Base-by-base conservation (phyloP, 495 filamentous ascomycete species). In the Daldinia vernicosa region DNA sequence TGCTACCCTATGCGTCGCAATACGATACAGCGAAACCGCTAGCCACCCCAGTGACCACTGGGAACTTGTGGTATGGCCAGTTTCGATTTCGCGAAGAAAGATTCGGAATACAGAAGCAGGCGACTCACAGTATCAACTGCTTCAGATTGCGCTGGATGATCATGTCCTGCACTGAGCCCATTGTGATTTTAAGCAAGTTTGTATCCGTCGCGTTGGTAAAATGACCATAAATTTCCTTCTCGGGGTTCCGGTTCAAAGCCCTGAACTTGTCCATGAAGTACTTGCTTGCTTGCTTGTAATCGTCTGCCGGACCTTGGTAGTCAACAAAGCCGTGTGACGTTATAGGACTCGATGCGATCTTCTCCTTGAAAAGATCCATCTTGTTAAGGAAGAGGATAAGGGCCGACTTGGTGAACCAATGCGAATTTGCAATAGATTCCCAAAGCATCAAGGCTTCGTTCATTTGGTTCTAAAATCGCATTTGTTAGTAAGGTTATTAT, bases 381-480 rank as follows among this genome's bases (percentile, higher is more conserved):
- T 99, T 99, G 89, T 99, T 99, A 63, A 99, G 85, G 84, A 99
- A 99, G 40, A 99, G 88, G 68, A 99, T 99, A 75, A 99, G 92
- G 17, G 95, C 91, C 45, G 95, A 97, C 71, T 92, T 92, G 73
- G 93, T 91, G 81, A 99, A 99, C 95, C 96, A 99, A 74, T 96
- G 91, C 24, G 94, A 97, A 76, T 98, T 98, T 76, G 93, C 93
- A 72, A 99, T 94, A 9, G 93, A 97, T 81, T 99, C 95, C 81
- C 97, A 99, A 17, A 99, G 87, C 89, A 97, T 98, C 66, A 99
- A 86, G 4, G 95, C 96, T 81, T 99, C 95, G 81, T 97, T 95
- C 95, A 99, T 99, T 95, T 98, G 95, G 77, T 99, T 99, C 94
- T 97, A 75, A n/a, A 11, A 7, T 6, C 57, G 15, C 27, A 28